Conservation (phyloP, 495 filamentous ascomycete species). For the Penicillium canariense region DNA sequence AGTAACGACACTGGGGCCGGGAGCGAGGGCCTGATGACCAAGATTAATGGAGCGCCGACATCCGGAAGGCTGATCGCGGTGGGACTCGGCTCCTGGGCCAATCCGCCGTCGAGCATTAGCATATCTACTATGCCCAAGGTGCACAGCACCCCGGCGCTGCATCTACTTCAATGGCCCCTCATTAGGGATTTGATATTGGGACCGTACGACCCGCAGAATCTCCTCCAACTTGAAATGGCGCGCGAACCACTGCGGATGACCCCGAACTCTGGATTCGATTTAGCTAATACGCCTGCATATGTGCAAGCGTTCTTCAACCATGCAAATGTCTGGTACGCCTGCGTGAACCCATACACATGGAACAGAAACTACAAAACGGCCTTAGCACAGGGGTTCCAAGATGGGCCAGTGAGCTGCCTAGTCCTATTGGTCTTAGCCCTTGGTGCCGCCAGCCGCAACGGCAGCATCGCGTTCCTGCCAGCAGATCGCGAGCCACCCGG, state of each 20-base stretch:
- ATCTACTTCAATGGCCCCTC: slow-evolving; percentile 76
- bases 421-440: slow-evolving; percentile 78
- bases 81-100: slow-evolving; percentile 72
- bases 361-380: slow-evolving; percentile 70
- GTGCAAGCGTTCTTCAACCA: slow-evolving; percentile 74
- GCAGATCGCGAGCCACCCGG: slow-evolving; percentile 71
- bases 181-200: slow-evolving; percentile 73
- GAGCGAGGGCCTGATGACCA: slow-evolving; percentile 58
- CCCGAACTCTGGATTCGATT: slow-evolving; percentile 60
- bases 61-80: slow-evolving; percentile 60
- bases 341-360: slow-evolving; percentile 82
- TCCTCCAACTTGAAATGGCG: slow-evolving; percentile 79
- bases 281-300: slow-evolving; percentile 72
- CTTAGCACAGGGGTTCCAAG: slow-evolving; percentile 66
- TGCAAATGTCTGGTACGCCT: slow-evolving; percentile 83
- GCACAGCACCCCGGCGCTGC: slow-evolving; percentile 74
- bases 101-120: slow-evolving; percentile 52
- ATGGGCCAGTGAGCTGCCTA: slow-evolving; percentile 78
- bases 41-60: slow-evolving; percentile 32
- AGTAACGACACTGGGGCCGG: slow-evolving; percentile 67
- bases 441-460: slow-evolving; percentile 65
- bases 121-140: slow-evolving; percentile 83
- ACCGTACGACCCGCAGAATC: slow-evolving; percentile 73
- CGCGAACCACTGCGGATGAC: slow-evolving; percentile 64
- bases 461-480: slow-evolving; percentile 71